Evolutionary conservation across 2,329 filamentous ascomycete genomes (phyloP), one percentile per base, ranked within the genome.

Genomic region (Trichoderma koningiopsis): DNA sequence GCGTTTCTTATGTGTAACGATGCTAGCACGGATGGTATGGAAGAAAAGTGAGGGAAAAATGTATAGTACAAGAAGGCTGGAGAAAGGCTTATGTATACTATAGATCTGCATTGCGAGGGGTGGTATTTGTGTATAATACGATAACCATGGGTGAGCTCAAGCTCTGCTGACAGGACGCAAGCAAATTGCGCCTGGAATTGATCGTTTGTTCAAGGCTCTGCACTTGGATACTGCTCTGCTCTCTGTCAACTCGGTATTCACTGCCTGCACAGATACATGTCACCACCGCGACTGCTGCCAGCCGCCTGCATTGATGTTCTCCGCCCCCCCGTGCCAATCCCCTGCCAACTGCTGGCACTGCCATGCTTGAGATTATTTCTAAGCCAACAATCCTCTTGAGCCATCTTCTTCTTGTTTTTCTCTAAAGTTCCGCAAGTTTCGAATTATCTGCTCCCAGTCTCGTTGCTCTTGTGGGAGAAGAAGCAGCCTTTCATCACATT

Each of bases 281-380:
- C n/a, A 49, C 19, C 11, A 22, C 43, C 43, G 5, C 22, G 13
- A 24, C 19, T 49, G 47, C 47, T 49, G 47, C 47, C 47, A 49
- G 47, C 22, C 22, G 47, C 10, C 47, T 49, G 14, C n/a, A 49
- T 49, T 49, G 43, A 11, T 49, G 4, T 49, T 22, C 3, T 22
- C 22, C 22, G 7, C 11, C 33, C 33, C 33, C 33, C 33, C 24
- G n/a, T 43, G 63, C 40, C 53, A 47, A n/a, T 13, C 27, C 27
- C 22, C 31, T 67, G 40, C 63, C 63, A 67, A 8, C 55, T 59
- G 40, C 40, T 22, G 31, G 55, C 53, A 56, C 53, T 57, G 63
- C 40, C 29, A 24, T 56, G 47, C 19, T 31, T 55, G 49, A 37
- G 24, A 40, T 55, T 22, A 37, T 64, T 64, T 64, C 61, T 33